Conservation (phyloP, 768 basidiomycete species). For the Peribolospora kevripleyi region DNA sequence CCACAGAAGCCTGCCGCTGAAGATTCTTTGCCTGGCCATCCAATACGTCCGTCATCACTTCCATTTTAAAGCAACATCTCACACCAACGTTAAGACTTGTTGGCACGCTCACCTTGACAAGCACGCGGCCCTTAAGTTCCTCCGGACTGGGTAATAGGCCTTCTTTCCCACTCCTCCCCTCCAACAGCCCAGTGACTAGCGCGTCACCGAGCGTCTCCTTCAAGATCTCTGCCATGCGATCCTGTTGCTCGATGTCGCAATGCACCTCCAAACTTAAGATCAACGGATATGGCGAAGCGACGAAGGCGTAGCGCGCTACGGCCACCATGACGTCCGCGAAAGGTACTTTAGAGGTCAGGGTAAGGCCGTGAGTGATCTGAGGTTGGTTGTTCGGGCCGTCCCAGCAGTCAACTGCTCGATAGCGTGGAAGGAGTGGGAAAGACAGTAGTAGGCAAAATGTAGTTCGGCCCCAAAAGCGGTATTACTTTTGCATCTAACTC, state of each 20-base stretch:
- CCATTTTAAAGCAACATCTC: too few species aligned
- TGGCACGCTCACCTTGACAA: slow-evolving; percentile 42
- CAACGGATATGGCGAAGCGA: slow-evolving; percentile 69
- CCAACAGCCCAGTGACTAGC: slow-evolving; percentile 28
- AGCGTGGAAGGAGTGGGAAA: neutral
- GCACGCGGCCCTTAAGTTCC: slow-evolving; percentile 45
- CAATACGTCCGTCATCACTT: neutral
- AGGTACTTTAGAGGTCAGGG: slow-evolving; percentile 59
- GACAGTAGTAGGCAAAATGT: neutral
- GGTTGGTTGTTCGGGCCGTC: slow-evolving; percentile 48
- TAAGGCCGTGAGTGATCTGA: slow-evolving; percentile 67
- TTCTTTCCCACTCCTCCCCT: slow-evolving; percentile 20
- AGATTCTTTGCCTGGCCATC: slow-evolving; percentile 49
- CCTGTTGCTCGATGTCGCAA: slow-evolving; percentile 54
- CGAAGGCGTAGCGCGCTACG: slow-evolving; percentile 70
- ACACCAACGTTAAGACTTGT: neutral
- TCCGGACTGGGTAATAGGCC: slow-evolving; percentile 53
- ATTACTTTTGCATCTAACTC: slow-evolving; percentile 16
- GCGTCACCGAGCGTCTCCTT: slow-evolving; percentile 32
- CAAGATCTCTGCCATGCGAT: slow-evolving; percentile 52
- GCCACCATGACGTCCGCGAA: slow-evolving; percentile 59
- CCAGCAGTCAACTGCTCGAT: slow-evolving; percentile 55
- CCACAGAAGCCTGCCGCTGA: slow-evolving; percentile 17
- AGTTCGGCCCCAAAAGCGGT: neutral
- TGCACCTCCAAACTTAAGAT: slow-evolving; percentile 86